phyloP scores from a whole-genome alignment of 305 asterid species.

The Fraxinus xanthoxyloides region DNA sequence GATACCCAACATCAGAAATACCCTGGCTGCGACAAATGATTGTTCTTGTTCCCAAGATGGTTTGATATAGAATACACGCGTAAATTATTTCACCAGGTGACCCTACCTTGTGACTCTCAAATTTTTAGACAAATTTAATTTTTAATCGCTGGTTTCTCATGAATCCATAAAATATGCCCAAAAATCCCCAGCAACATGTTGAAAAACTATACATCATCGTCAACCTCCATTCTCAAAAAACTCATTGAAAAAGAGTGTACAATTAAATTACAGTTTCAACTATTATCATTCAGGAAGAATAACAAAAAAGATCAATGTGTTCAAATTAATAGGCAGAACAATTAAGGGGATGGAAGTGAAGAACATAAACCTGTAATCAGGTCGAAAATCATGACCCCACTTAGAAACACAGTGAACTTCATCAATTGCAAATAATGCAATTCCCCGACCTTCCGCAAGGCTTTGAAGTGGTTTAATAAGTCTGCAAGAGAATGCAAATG shows the following conservation, averaged over 20 bases:
- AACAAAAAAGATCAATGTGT: slow-evolving; percentile 12
- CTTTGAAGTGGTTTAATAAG: slow-evolving; percentile 52
- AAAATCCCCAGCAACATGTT: slow-evolving; percentile 7
- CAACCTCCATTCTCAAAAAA: slow-evolving; percentile 6
- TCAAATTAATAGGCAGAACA: slow-evolving; percentile 12
- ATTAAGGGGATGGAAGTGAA: slow-evolving; percentile 15
- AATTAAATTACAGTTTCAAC: not conserved
- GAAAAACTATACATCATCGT: slow-evolving; percentile 4
- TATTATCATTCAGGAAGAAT: slow-evolving; percentile 11
- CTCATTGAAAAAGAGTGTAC: not conserved
- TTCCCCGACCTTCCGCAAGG: slow-evolving; percentile 64
- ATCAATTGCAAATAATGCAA: slow-evolving; percentile 68
- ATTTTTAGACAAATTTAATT: not conserved
- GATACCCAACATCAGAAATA: not conserved
- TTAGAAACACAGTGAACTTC: slow-evolving; percentile 86
- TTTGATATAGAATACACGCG: not conserved
- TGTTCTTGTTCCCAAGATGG: not conserved
- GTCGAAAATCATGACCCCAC: slow-evolving; percentile 88
- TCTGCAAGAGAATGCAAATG: slow-evolving; percentile 35
- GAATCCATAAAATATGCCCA: slow-evolving; percentile 7
- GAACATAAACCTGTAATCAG: slow-evolving; percentile 61
- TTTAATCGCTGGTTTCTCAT: not conserved
- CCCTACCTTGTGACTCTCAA: slow-evolving; percentile 3
- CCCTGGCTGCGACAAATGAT: not conserved
- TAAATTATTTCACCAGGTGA: not conserved